Evolutionary conservation across 2,329 filamentous ascomycete species (phyloP).

Genomic region (Thelonectria discophora): DNA sequence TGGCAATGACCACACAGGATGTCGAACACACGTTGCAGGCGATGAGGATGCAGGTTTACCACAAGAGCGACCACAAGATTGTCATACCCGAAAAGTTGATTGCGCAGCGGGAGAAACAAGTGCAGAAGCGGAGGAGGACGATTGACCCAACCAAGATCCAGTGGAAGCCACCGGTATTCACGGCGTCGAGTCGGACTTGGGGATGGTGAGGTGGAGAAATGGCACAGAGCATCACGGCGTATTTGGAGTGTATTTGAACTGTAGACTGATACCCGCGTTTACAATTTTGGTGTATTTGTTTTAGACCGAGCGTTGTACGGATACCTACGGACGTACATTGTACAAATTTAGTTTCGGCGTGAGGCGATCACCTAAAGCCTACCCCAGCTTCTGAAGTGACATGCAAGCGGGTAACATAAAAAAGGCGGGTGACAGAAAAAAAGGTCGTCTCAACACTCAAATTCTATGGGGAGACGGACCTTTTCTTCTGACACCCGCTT

Average conservation of each 20-base stretch:
- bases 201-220: conserved; percentile 73
- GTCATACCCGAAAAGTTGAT: conserved; percentile 88
- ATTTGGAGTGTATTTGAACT: background rate
- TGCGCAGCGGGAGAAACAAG: conserved; percentile 80
- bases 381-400: conserved; percentile 4
- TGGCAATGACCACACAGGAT: conserved; percentile 97
- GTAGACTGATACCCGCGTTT: background rate
- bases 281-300: background rate
- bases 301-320: background rate
- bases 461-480: no score
- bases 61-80: conserved; percentile 96
- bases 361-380: background rate
- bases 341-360: background rate
- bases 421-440: no score
- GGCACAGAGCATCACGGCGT: background rate
- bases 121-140: conserved; percentile 76
- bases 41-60: conserved; percentile 93
- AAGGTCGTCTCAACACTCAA: no score
- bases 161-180: conserved; percentile 97
- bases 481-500: no score
- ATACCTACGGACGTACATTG: no score
- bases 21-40: conserved; percentile 95
- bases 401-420: no score
- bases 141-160: conserved; percentile 83
- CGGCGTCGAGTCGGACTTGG: conserved; percentile 89